Conservation (phyloP, 1,284 basidiomycete species). For the Somion occarium region DNA sequence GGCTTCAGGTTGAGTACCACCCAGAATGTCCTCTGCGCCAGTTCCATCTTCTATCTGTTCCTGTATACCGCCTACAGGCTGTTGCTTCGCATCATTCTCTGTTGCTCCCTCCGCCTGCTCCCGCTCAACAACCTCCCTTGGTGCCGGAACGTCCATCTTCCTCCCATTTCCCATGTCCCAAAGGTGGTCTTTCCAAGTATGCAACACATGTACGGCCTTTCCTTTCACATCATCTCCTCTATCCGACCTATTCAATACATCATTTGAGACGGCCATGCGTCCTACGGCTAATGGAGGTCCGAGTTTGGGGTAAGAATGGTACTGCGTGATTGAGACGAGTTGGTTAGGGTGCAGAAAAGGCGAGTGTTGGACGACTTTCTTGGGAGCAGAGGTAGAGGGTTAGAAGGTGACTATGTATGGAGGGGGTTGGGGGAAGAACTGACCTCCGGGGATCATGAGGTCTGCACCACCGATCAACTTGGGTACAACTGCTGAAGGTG, state of each 20-base stretch:
- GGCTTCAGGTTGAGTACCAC: neutral
- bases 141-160: conserved; percentile 50
- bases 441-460: conserved; percentile 78
- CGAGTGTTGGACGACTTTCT: conserved; percentile 55
- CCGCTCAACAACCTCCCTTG: conserved; percentile 20
- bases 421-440: conserved; percentile 20
- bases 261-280: conserved; percentile 53
- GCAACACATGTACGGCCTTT: conserved; percentile 66
- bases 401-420: conserved; percentile 5
- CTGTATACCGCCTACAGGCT: conserved; percentile 16
- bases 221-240: conserved; percentile 51
- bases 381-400: conserved; percentile 17
- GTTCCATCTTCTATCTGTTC: conserved; percentile 17
- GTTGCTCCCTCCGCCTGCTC: conserved; percentile 7
- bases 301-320: conserved; percentile 30
- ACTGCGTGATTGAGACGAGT: conserved; percentile 58
- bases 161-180: conserved; percentile 65
- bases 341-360: conserved; percentile 37
- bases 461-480: conserved; percentile 68
- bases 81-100: conserved; percentile 16
- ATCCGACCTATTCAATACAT: conserved; percentile 29
- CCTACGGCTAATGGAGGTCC: conserved; percentile 67
- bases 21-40: conserved; percentile 5
- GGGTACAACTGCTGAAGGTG: conserved; percentile 59
- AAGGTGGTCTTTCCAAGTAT: conserved; percentile 68